Evolutionary conservation across 169 alveolate species (phyloP), one percentile per base, ranked within the genome.

Genomic region (Cyclospora cayetanensis): DNA sequence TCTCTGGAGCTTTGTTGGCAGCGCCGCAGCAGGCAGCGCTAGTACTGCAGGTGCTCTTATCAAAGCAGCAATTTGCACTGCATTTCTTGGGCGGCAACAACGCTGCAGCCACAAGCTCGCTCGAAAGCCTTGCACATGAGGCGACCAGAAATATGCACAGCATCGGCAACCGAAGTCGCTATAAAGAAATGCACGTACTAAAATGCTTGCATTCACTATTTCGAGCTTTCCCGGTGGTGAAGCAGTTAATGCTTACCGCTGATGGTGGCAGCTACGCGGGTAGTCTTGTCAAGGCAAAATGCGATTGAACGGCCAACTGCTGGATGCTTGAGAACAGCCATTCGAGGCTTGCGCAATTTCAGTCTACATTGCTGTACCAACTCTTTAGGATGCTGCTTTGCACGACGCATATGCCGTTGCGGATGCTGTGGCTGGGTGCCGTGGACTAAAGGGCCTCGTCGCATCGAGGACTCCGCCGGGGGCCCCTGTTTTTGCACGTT

Each of bases 191-290:
- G n/a, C n/a, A n/a, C n/a, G n/a, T n/a, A 46, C 60, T 15, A 46
- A 46, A 46, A 46, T 46, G 1, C 20, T 46, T 15, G 60, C 60
- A 46, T 22, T 22, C 0, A 46, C 20, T 22, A 46, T 46, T 22
- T 46, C 20, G 20, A 22, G 60, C 60, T 12, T 46, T 15, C 55
- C 15, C 55, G 15, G 55, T 9, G 15, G 15, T 9, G 15, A 9
- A 7, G 55, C 15, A 46, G 60, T 15, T 15, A 46, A 0, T 43
- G 18, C 88, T 12, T 37, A 79, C 88, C 39, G 70, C 88, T 79
- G 63, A 79, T 79, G 70, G 88, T 79, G 70, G 88, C 88, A 15
- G 88, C 88, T 3, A 79, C 31, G n/a, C 88, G 50, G 15, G 88
- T 39, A 3, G 46, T 79, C 46, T 41, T 50, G 20, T 79, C 88